These are phyloP conservation scores for Xylogone sp. DNA, from an alignment of 2,329 filamentous ascomycete species.

Conservation along the genomic window DNA sequence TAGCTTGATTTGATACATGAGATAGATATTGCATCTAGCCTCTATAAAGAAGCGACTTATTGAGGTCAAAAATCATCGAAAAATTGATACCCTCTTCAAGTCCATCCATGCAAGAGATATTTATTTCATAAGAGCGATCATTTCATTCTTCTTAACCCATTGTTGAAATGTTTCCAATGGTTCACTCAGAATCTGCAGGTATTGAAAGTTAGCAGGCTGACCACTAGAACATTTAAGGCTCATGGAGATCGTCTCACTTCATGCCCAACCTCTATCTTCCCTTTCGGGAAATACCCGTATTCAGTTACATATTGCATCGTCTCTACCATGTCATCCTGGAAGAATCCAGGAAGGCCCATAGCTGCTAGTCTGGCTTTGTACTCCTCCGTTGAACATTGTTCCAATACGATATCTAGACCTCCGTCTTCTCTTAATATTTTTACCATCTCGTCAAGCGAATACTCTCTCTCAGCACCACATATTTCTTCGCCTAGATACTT, in stretches of 20 bases:
- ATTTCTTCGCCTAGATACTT: slow-evolving; percentile 35
- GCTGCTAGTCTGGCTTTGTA: slow-evolving; percentile 3
- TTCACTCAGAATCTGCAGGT: too few species aligned
- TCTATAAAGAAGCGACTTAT: too few species aligned
- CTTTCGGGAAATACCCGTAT: slow-evolving; percentile 31
- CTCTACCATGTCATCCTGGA: slow-evolving; percentile 17
- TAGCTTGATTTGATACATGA: too few species aligned
- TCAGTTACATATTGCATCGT: slow-evolving; percentile 22
- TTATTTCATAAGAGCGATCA: background rate
- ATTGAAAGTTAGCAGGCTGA: background rate
- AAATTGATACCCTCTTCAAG: too few species aligned
- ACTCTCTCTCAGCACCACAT: slow-evolving; percentile 33
- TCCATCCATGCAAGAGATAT: too few species aligned
- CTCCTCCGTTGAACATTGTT: slow-evolving; percentile 4
- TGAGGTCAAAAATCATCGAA: too few species aligned
- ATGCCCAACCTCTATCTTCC: slow-evolving; percentile 6
- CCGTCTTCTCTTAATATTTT: slow-evolving; percentile 31
- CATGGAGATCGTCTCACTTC: background rate
- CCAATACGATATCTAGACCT: slow-evolving; percentile 24
- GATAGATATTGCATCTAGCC: too few species aligned
- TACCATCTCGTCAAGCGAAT: slow-evolving; percentile 32
- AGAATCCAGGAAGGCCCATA: slow-evolving; percentile 12
- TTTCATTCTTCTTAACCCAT: background rate
- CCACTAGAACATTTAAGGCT: background rate
- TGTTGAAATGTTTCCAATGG: too few species aligned